Percentiles rank a stretch among this genome's conserved stretches.
Evolutionary conservation across 495 filamentous ascomycete genomes (phyloP).

Genomic region (Penicillium atrosanguineum): DNA sequence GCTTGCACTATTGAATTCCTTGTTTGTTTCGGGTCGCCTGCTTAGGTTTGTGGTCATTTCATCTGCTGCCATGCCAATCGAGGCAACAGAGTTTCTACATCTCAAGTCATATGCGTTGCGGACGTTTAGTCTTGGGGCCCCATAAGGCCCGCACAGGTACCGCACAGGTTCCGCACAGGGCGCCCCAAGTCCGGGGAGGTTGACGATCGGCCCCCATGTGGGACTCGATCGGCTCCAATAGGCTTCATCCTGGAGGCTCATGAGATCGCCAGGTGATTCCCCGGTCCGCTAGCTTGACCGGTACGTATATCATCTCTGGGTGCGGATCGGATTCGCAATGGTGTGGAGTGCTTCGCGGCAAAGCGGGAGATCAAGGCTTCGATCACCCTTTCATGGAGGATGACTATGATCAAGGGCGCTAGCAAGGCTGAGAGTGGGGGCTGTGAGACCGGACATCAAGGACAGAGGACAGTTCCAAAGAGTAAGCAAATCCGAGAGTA

Average conservation of each 20-base stretch:
- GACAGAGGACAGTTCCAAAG: background rate
- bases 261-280: conserved; percentile 13
- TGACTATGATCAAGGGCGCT: background rate
- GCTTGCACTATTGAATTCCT: conserved; percentile 11
- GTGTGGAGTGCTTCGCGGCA: background rate
- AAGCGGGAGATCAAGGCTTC: background rate
- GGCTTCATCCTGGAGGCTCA: background rate
- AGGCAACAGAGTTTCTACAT: background rate
- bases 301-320: background rate
- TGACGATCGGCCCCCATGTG: conserved; percentile 20
- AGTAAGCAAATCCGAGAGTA: background rate
- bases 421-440: background rate
- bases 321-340: background rate
- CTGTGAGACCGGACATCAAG: background rate
- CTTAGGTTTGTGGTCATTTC: too few relatives aligned
- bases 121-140: conserved; percentile 3
- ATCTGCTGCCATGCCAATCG: background rate
- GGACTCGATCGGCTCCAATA: conserved; percentile 11
- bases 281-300: conserved; percentile 4
- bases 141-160: background rate
- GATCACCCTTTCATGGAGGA: background rate
- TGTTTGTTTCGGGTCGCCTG: background rate
- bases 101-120: conserved; percentile 6
- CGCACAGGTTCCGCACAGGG: too few relatives aligned
- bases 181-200: conserved; percentile 12